Evolutionary conservation across 306 rosid species (phyloP), one percentile per base, ranked within the genome.

Genomic region (Prosopis cineraria): DNA sequence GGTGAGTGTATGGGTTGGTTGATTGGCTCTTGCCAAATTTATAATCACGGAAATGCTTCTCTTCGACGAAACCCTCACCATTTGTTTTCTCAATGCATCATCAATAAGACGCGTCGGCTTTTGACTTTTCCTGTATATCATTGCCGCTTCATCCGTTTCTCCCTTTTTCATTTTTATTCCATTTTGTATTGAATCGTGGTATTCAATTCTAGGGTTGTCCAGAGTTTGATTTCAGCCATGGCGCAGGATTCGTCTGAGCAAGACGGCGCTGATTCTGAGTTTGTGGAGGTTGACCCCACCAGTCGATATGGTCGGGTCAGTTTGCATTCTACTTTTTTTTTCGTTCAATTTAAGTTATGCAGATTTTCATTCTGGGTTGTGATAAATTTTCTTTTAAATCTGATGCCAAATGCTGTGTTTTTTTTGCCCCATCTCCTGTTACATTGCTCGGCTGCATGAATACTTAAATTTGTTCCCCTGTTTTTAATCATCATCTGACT

Each of bases 301-400:
- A 81, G 91, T 81, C 91, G 99, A 43, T 96, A 91, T 59, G 98
- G 99, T 76, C 97, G 99, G 94, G 98, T 92, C 67, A 33, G 92
- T 88, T 65, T 40, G 58, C 56, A 17, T 36, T 53, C 70, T n/a
- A 33, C 41, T 72, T 47, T 36, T 47, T 36, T 52, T 2, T 39
- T 8, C 24, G 3, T 80, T 29, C 20, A 37, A 2, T 6, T 67
- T 20, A 30, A 5, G 16, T 68, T 73, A 39, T 37, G 22, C 34
- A 39, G 52, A 37, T 37, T 66, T 20, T 22, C n/a, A 9, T 55
- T 25, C 16, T 41, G 17, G 29, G 25, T 55, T 20, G 1, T 19
- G 1, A 10, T 20, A 7, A 34, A 33, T 52, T 50, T 24, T 30
- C 12, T 37, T 39, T 3, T 3, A 11, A 66, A 39, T 66, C 33